Percentiles rank a stretch among this genome's conserved stretches.
phyloP scores from a whole-genome alignment of 176 grass and related monocot species.

The Rhynchospora tenuis region DNA sequence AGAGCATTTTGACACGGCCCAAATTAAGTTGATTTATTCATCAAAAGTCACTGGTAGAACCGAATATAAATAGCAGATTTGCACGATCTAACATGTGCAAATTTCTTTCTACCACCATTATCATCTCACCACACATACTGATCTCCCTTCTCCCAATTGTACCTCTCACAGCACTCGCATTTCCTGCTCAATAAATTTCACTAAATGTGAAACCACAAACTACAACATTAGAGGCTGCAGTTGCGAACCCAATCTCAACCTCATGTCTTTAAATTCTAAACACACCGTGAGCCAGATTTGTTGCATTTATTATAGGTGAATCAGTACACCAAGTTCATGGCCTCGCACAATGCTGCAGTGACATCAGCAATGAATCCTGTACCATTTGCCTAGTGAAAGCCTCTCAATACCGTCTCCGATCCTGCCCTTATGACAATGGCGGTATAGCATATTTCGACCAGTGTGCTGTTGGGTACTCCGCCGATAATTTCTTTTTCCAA shows the following conservation, averaged over 20 bases:
- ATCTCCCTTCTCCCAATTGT: too few relatives aligned
- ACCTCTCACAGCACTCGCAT: too few relatives aligned
- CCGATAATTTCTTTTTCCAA: constrained; percentile 12
- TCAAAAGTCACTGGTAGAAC: neutral
- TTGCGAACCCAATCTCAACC: too few relatives aligned
- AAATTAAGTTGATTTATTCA: neutral
- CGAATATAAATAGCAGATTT: neutral
- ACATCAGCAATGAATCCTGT: constrained; percentile 29
- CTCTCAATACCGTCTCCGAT: neutral
- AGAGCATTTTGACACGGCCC: too few relatives aligned
- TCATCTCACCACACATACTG: too few relatives aligned
- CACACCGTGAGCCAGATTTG: constrained; percentile 23
- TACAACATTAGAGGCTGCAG: too few relatives aligned
- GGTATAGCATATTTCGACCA: constrained; percentile 33
- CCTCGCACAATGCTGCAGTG: constrained; percentile 44
- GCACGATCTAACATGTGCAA: neutral
- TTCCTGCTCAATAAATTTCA: too few relatives aligned
- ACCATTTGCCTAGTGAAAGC: constrained; percentile 24
- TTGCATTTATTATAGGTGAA: neutral
- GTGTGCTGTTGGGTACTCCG: constrained; percentile 39
- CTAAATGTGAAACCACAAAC: neutral
- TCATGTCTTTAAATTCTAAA: neutral
- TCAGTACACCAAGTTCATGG: constrained; percentile 21
- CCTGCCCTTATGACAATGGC: constrained; percentile 17
- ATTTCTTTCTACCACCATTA: too few relatives aligned